Evolutionary conservation across 1,139 yeast species (phyloP), one percentile per base, ranked within the genome.

Genomic region (Kluyveromyces marxianus): DNA sequence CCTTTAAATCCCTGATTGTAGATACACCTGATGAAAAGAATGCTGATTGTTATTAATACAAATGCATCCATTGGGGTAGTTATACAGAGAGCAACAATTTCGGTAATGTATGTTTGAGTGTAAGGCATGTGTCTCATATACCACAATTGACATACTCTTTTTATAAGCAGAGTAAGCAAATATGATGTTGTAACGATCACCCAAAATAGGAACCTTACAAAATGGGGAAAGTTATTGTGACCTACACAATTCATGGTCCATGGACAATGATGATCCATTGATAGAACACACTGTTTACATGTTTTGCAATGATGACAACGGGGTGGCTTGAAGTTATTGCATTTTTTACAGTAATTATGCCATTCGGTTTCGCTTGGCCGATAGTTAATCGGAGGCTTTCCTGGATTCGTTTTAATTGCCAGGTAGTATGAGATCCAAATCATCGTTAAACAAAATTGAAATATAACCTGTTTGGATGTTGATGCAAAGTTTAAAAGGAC

Each of bases 231-330:
- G 60, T 92, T 92, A 1, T 67, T 66, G 62, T 81, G 81, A 0
- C 96, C 96, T 24, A 87, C 89, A 56, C 95, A 86, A 60, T 84
- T 85, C 63, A 77, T 76, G 0, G 94, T 84, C 95, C 95, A 87
- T 0, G 95, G 95, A 50, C 83, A 79, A 63, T 86, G 95, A 62
- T 86, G 95, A 63, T 86, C 95, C 95, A 86, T 87, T 56, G 75
- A 76, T 46, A 85, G 62, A 10, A 86, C 81, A 59, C 95, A 87
- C 34, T 58, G 63, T 7, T 71, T 67, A 55, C 85, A 79, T 1
- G 72, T 69, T 55, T 79, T 79, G 63, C 95, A 86, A 62, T 87
- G 96, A 59, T 87, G 96, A 2, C 87, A 62, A 42, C 96, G 69
- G 57, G 81, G 88, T 0, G 95, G 95, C 59, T 86, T 86, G 59